A percentile compares a stretch with the other conserved stretches of the same genome.
Conservation (phyloP, 73 alveolate genomes). For the Paramecium primaurelia region DNA sequence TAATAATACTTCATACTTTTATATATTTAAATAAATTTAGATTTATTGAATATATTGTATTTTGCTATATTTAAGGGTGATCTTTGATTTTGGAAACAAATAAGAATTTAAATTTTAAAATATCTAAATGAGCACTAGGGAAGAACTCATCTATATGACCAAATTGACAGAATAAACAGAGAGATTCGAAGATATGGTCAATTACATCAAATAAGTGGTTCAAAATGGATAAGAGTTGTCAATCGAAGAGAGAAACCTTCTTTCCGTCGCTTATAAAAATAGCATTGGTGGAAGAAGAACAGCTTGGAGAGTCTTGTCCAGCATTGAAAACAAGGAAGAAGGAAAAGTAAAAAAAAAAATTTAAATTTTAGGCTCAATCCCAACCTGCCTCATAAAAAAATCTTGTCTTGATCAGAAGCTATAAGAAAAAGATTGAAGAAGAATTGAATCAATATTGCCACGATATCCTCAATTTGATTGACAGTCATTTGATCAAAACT, state of each 20-base stretch:
- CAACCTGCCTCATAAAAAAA: constrained; percentile 50
- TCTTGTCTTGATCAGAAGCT: constrained; percentile 52
- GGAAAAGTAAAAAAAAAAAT: constrained; percentile 60
- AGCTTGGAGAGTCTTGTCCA: constrained; percentile 78
- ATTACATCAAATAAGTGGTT: constrained; percentile 69
- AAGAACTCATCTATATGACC: constrained; percentile 79
- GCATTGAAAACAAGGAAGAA: constrained; percentile 75
- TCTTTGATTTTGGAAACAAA: not conserved
- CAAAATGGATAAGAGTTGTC: constrained; percentile 71
- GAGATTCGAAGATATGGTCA: constrained; percentile 80
- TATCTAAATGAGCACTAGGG: constrained; percentile 52
- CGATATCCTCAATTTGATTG: constrained; percentile 66
- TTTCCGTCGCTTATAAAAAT: constrained; percentile 81
- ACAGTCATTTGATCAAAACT: constrained; percentile 63
- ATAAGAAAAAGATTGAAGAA: constrained; percentile 72
- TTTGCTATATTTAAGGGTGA: not conserved
- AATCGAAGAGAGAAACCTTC: constrained; percentile 81
- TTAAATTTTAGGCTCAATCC: constrained; percentile 50
- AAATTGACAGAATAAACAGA: constrained; percentile 78
- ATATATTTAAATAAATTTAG: not conserved
- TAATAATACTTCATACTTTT: not conserved
- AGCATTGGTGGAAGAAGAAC: constrained; percentile 74
- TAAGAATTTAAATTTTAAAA: constrained; percentile 4
- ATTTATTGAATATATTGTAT: not conserved
- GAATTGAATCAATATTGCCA: constrained; percentile 70